Evolutionary conservation across 306 rosid genomes (phyloP), one percentile per base, ranked within the genome.

Genomic region (Pyrus betulifolia): DNA sequence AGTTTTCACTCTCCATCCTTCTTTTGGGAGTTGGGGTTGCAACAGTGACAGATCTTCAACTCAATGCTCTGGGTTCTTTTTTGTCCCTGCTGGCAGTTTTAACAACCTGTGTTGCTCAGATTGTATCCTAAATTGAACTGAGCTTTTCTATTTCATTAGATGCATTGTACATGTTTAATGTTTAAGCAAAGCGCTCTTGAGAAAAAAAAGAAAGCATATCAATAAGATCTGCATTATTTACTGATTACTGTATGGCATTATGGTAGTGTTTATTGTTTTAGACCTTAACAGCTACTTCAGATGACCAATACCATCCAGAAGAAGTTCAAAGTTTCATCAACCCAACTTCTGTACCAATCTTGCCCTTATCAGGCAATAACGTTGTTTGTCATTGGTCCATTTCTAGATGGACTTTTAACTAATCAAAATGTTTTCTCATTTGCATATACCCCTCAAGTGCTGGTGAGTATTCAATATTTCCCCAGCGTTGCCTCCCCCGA

Each of bases 261-360:
- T 9, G 11, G 6, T 38, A 5, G 14, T 13, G 21, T 40, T 27
- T 15, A 5, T 44, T 80, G 65, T 44, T 30, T 18, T 64, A 64
- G 69, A 79, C 83, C 97, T 92, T 92, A 84, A 95, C 83, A 79
- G 84, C 77, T 28, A 66, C 71, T 51, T 82, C 86, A 95, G 99
- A 90, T 95, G 99, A 95, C 99, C 69, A 95, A 95, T 75, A 92
- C 93, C 69, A 95, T 95, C 84, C 99, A 95, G 88, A 95, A 91
- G 89, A 95, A 89, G 89, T 95, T 83, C 80, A 92, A 90, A 85
- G 99, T 95, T 76, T 90, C 99, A 74, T 95, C 99, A 72, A 95
- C 99, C 72, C 99, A 95, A 81, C 97, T 95, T 82, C 86, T 95
- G 31, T 94, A 89, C 74, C 99, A 95, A 74, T 92, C 99, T 79